phyloP scores from a whole-genome alignment of 768 basidiomycete species.

The Termitomyces sp. region DNA sequence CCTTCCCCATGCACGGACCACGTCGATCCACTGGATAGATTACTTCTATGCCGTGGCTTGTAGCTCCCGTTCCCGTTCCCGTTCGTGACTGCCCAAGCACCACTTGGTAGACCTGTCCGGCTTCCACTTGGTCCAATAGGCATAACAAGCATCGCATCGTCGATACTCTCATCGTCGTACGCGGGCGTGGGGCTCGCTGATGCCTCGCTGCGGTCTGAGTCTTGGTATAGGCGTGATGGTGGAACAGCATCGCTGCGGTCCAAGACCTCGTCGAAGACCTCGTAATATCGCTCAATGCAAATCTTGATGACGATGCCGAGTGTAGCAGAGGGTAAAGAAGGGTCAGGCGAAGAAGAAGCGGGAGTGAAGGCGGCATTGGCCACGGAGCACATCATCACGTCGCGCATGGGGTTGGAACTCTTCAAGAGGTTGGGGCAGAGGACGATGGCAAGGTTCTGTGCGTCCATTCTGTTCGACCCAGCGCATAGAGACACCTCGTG shows the following conservation, averaged over 20 bases:
- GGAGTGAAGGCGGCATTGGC: slow-evolving; percentile 35
- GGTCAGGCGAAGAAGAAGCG: neutral
- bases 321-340: slow-evolving; percentile 36
- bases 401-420: slow-evolving; percentile 58
- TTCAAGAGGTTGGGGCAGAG: slow-evolving; percentile 77
- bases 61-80: slow-evolving; percentile 5
- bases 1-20: slow-evolving; percentile 31
- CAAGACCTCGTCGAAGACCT: slow-evolving; percentile 77
- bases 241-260: slow-evolving; percentile 63
- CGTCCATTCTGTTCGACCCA: slow-evolving; percentile 72
- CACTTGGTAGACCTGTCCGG: slow-evolving; percentile 27
- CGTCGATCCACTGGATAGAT: slow-evolving; percentile 19
- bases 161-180: slow-evolving; percentile 67
- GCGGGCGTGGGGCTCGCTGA: slow-evolving; percentile 16
- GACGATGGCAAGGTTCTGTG: slow-evolving; percentile 76
- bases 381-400: slow-evolving; percentile 70
- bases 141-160: slow-evolving; percentile 74
- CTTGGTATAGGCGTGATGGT: slow-evolving; percentile 18
- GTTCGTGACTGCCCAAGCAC: slow-evolving; percentile 27
- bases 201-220: slow-evolving; percentile 12
- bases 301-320: slow-evolving; percentile 68
- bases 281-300: slow-evolving; percentile 80
- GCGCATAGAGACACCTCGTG: slow-evolving; percentile 74
- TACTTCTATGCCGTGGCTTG: slow-evolving; percentile 34
- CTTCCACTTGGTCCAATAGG: slow-evolving; percentile 45